Evolutionary conservation across 345 rosid genomes (phyloP), one percentile per base, ranked within the genome.

Genomic region (Excoecaria agallocha): DNA sequence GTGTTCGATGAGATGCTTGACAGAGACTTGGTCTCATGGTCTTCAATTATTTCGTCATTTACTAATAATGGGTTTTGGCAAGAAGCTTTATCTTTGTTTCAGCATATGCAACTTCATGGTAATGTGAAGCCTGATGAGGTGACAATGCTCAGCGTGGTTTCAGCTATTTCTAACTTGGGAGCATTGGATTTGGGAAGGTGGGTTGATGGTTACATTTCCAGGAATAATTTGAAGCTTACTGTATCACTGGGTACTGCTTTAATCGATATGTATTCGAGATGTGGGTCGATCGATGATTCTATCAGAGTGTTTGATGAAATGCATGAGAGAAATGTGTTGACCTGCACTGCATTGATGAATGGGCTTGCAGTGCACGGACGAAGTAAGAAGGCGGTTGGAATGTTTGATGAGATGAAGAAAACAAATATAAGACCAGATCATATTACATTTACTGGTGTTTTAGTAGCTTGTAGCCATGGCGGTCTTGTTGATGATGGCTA

Each of bases 331-430:
- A 85, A 86, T 68, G 67, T 85, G 50, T 43, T 66, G 66, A 82
- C 86, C 3, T 86, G 92, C 89, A 85, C 84, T 0, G 87, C 79
- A 3, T 61, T 78, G 70, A 81, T 86, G 59, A 84, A 73, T 16
- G 90, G 89, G 15, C 84, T 88, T 10, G 87, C 84, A 0, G 86
- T 86, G 73, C 90, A 86, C 41, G 90, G 90, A 11, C 77, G 62
- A 1, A 46, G 83, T 50, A 71, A 38, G n/a, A 81, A 79, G 66
- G 86, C 85, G 0, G 65, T 88, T 37, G 35, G 64, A 59, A 41
- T 73, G 70, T 88, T 82, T 49, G 8, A 72, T 59, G 78, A 76
- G 65, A 82, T 86, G 87, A 81, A 75, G 69, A 60, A 73, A 63
- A 55, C 51, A 0, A 81, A 87, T 16, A 50, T 86, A 57, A 68